Evolutionary conservation across 2,329 filamentous ascomycete genomes (phyloP).

Genomic region (Ilyonectria sp.): DNA sequence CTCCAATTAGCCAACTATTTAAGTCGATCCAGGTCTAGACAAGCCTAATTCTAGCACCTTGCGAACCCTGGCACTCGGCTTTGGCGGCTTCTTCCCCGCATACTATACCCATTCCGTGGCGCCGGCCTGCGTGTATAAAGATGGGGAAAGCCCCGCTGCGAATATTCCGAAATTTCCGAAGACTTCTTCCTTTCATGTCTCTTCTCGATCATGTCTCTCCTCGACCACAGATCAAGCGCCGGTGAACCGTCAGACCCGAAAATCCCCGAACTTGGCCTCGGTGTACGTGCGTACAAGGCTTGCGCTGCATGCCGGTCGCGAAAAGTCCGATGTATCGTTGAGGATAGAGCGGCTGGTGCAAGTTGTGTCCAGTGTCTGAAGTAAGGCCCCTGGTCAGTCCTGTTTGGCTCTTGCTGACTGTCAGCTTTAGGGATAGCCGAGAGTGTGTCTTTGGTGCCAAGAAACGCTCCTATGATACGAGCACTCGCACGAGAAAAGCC

Average conservation of each 20-base stretch:
- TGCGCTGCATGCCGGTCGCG: conserved; percentile 9
- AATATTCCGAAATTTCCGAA: conserved; percentile 27
- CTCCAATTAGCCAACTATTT: no score
- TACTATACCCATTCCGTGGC: no score
- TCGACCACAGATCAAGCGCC: background rate
- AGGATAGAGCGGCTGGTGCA: background rate
- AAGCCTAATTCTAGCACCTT: no score
- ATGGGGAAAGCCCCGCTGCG: background rate
- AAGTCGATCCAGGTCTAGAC: no score
- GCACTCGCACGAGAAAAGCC: conserved; percentile 3
- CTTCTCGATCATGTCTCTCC: conserved; percentile 5
- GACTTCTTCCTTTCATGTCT: background rate
- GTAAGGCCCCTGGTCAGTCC: background rate
- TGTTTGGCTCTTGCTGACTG: background rate
- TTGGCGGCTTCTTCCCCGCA: no score
- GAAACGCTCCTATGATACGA: conserved; percentile 11
- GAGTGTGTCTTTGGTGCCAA: conserved; percentile 11
- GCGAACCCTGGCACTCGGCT: no score
- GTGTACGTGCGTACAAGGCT: conserved; percentile 8
- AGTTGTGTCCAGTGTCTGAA: conserved; percentile 10
- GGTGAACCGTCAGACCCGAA: background rate
- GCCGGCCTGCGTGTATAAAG: no score
- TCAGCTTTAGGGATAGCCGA: background rate
- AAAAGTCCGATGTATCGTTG: conserved; percentile 14
- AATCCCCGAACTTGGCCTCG: background rate